A percentile compares a stretch with the other conserved stretches of the same genome.
These are phyloP conservation scores for Fragilariopsis cylindrus DNA, from an alignment of 108 stramenopile species.

Conservation along the genomic window DNA sequence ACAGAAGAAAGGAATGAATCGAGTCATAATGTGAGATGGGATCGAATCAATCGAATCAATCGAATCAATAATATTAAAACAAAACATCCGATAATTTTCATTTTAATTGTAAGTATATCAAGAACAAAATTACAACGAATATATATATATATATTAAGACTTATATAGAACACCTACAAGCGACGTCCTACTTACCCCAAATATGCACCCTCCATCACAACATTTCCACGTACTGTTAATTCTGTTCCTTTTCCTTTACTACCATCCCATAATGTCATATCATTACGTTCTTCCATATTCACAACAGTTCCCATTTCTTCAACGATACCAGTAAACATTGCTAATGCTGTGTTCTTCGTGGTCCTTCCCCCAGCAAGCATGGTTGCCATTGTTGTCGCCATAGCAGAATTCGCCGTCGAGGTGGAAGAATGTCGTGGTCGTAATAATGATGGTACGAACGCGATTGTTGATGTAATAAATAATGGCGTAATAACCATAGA, in stretches of 20 bases:
- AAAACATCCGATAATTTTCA: too few relatives aligned
- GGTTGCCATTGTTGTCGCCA: background rate
- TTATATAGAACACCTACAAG: background rate
- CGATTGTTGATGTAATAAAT: too few relatives aligned
- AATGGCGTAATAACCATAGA: too few relatives aligned
- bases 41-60: too few relatives aligned
- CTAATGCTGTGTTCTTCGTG: background rate
- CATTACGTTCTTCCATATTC: slow-evolving; percentile 67
- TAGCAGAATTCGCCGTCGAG: too few relatives aligned
- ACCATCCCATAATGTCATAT: slow-evolving; percentile 95
- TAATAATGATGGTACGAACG: too few relatives aligned
- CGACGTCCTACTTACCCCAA: slow-evolving; percentile 58
- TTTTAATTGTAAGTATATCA: background rate
- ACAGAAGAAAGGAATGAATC: too few relatives aligned
- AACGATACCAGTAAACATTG: slow-evolving; percentile 98
- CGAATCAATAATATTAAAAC: too few relatives aligned
- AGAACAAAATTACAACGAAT: background rate
- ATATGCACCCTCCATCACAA: slow-evolving; percentile 92
- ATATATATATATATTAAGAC: slow-evolving; percentile 1
- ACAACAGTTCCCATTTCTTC: slow-evolving; percentile 97
- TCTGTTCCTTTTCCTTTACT: slow-evolving; percentile 76
- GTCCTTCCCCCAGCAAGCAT: background rate
- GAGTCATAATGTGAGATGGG: too few relatives aligned
- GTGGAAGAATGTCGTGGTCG: too few relatives aligned
- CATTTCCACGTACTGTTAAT: slow-evolving; percentile 67